Percentiles rank a stretch among this genome's conserved stretches.
These are phyloP conservation scores for Kurtzmaniella fragi DNA, from an alignment of 805 yeast genomes.

Conservation along the genomic window DNA sequence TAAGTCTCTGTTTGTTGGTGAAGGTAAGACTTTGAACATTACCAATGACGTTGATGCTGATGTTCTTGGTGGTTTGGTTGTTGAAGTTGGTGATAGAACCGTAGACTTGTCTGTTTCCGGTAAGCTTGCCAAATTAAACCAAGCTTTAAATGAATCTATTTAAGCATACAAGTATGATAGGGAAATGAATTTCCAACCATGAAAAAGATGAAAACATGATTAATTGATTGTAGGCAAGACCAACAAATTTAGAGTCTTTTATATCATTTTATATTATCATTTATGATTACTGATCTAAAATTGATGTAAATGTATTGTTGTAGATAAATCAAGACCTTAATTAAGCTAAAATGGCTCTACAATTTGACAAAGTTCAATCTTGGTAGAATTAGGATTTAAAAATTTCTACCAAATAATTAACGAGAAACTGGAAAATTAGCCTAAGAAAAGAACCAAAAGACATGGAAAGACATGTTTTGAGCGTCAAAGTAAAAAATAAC, in stretches of 20 bases:
- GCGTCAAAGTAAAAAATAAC: no score
- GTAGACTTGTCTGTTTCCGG: slow-evolving; percentile 86
- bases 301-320: no score
- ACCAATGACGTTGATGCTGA: slow-evolving; percentile 82
- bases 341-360: no score
- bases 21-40: slow-evolving; percentile 80
- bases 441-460: no score
- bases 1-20: slow-evolving; percentile 76
- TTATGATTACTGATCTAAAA: no score
- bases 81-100: slow-evolving; percentile 94
- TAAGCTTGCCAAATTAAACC: slow-evolving; percentile 85
- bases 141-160: slow-evolving; percentile 79
- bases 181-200: not conserved
- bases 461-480: no score
- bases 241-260: not conserved
- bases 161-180: slow-evolving; percentile 30
- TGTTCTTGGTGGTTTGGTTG: slow-evolving; percentile 91
- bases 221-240: not conserved
- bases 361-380: no score
- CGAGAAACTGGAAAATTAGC: no score
- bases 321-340: no score
- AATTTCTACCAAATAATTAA: no score
- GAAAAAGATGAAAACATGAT: not conserved
- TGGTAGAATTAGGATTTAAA: no score
- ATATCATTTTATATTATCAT: slow-evolving; percentile 1